Evolutionary conservation across 495 filamentous ascomycete species (phyloP).

Genomic region (Penicillium alfredii): DNA sequence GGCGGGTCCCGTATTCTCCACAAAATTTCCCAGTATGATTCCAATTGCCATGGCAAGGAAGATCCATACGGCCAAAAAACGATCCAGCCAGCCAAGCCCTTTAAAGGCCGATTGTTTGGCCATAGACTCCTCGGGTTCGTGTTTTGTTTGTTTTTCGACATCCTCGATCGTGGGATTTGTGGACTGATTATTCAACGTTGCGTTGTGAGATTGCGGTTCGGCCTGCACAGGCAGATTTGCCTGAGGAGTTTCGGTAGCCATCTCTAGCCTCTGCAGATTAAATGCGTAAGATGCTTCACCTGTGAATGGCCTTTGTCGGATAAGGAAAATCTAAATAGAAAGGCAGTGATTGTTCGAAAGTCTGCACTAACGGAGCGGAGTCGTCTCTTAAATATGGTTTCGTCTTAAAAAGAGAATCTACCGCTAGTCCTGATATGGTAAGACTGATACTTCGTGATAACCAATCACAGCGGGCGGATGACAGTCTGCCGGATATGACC

Average conservation of each 20-base stretch:
- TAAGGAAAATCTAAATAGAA: not conserved
- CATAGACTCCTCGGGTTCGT: not conserved
- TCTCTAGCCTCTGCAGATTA: conserved; percentile 5
- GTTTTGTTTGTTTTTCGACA: not conserved
- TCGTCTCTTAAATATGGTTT: conserved; percentile 3
- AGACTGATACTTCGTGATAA: conserved; percentile 4
- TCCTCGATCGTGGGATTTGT: conserved; percentile 1
- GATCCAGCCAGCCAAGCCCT: conserved; percentile 62
- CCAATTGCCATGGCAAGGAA: conserved; percentile 80
- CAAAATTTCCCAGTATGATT: conserved; percentile 77
- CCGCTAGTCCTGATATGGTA: conserved; percentile 2
- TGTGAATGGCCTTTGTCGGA: not conserved
- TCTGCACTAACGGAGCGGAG: not conserved
- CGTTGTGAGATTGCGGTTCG: conserved; percentile 1
- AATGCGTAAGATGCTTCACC: conserved; percentile 2
- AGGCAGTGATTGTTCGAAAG: not conserved
- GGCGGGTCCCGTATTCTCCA: conserved; percentile 52
- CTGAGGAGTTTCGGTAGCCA: conserved; percentile 4
- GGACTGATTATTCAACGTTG: conserved; percentile 3
- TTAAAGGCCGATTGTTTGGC: conserved; percentile 37
- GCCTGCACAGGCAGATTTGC: conserved; percentile 3
- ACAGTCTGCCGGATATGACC: conserved; percentile 5
- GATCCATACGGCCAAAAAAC: conserved; percentile 80
- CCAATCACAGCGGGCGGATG: conserved; percentile 10
- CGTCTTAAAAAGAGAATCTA: conserved; percentile 1